These are phyloP conservation scores for Turnera subulata DNA, from an alignment of 345 rosid species.

Conservation along the genomic window DNA sequence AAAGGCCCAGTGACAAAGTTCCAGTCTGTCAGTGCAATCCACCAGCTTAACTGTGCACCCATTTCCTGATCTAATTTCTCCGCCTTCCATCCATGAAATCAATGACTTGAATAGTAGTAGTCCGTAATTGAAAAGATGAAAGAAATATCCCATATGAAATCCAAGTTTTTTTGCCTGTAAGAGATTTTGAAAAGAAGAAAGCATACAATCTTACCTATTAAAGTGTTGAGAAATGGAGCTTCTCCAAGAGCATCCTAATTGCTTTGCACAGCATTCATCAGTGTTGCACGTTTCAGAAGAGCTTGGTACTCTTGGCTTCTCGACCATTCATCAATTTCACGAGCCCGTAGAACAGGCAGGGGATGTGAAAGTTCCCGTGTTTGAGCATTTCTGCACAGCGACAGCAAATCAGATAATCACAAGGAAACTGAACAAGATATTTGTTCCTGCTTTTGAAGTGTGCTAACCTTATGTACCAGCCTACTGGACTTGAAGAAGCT, in stretches of 20 bases:
- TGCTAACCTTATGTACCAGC: slow-evolving; percentile 86
- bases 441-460: neutral
- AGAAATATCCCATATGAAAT: too few relatives aligned
- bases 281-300: slow-evolving; percentile 63
- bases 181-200: too few relatives aligned
- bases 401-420: slow-evolving; percentile 19
- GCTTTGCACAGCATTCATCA: slow-evolving; percentile 28
- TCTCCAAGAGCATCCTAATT: slow-evolving; percentile 28
- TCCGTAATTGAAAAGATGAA: too few relatives aligned
- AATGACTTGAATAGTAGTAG: too few relatives aligned
- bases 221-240: neutral
- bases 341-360: slow-evolving; percentile 94
- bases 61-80: too few relatives aligned
- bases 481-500: slow-evolving; percentile 88
- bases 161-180: too few relatives aligned
- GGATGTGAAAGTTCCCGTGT: slow-evolving; percentile 92
- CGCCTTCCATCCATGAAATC: too few relatives aligned
- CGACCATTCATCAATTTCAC: slow-evolving; percentile 95
- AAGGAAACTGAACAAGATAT: neutral
- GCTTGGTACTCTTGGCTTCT: slow-evolving; percentile 60
- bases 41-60: too few relatives aligned
- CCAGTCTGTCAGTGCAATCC: too few relatives aligned
- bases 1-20: too few relatives aligned
- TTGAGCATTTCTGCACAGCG: slow-evolving; percentile 79
- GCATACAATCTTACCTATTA: slow-evolving; percentile 9